Percentiles rank a stretch among this genome's conserved stretches.
Conservation (phyloP, 2,329 filamentous ascomycete genomes). For the Herpotrichia juniperi region DNA sequence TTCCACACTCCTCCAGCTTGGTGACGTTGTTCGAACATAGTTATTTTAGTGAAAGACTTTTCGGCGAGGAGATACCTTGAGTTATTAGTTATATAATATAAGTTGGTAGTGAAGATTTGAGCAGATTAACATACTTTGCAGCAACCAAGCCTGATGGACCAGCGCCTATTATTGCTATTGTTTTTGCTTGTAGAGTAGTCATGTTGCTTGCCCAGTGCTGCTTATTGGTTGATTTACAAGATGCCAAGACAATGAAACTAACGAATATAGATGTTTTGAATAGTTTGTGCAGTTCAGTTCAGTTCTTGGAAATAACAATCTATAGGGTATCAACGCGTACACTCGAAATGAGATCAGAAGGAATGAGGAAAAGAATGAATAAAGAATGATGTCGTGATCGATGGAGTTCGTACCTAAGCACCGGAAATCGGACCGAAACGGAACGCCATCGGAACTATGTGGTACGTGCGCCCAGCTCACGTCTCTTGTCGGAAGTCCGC, state of each 20-base stretch:
- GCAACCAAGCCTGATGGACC: slow-evolving; percentile 80
- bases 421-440: slow-evolving; percentile 6
- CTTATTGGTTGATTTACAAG: slow-evolving; percentile 2
- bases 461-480: background rate
- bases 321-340: background rate
- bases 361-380: background rate
- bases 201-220: slow-evolving; percentile 16
- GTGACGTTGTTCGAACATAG: slow-evolving; percentile 81
- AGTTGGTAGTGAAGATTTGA: background rate
- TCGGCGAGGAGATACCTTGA: slow-evolving; percentile 73
- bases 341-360: background rate
- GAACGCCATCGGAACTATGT: background rate
- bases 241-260: background rate
- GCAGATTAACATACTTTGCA: slow-evolving; percentile 67
- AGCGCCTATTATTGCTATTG: slow-evolving; percentile 80
- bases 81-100: background rate
- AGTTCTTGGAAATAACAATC: background rate
- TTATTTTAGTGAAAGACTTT: slow-evolving; percentile 71
- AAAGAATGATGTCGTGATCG: background rate
- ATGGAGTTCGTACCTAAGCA: background rate
- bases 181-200: slow-evolving; percentile 53
- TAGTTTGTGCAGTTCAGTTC: no score
- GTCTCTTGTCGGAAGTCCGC: background rate
- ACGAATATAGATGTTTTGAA: background rate
- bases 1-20: slow-evolving; percentile 86